phyloP scores from a whole-genome alignment of 1,284 basidiomycete genomes.

The Microbotryum intermedium region DNA sequence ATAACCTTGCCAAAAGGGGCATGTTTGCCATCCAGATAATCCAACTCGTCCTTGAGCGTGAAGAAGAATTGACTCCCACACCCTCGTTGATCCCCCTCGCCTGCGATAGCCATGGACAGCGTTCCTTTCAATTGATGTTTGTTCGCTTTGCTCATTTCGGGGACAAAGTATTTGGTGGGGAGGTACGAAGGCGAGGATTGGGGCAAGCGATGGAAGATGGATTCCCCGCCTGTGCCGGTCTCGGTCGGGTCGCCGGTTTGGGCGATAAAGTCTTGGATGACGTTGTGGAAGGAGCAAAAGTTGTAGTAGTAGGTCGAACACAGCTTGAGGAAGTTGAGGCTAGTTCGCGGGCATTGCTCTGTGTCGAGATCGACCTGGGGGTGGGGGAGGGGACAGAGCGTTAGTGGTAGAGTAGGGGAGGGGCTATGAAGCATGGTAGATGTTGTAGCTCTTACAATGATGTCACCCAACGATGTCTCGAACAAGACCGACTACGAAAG shows the following conservation, averaged over 20 bases:
- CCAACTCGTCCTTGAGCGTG: slow-evolving; percentile 74
- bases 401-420: neutral
- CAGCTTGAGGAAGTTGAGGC: slow-evolving; percentile 92
- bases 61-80: slow-evolving; percentile 96
- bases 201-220: slow-evolving; percentile 64
- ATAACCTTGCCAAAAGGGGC: slow-evolving; percentile 92
- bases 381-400: neutral
- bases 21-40: slow-evolving; percentile 93
- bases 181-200: slow-evolving; percentile 31
- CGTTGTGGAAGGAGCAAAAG: slow-evolving; percentile 93
- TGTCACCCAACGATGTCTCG: slow-evolving; percentile 90
- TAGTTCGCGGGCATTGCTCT: slow-evolving; percentile 72
- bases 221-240: slow-evolving; percentile 75
- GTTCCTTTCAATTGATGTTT: slow-evolving; percentile 84
- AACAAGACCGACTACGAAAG: slow-evolving; percentile 67
- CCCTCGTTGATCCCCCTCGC: slow-evolving; percentile 60
- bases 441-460: slow-evolving; percentile 49
- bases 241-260: slow-evolving; percentile 94
- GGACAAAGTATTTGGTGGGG: slow-evolving; percentile 62
- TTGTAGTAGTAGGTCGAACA: slow-evolving; percentile 97
- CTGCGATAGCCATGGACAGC: slow-evolving; percentile 89
- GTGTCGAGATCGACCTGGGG: slow-evolving; percentile 68
- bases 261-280: slow-evolving; percentile 92
- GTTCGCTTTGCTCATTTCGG: slow-evolving; percentile 63
- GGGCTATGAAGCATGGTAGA: neutral